Conservation (phyloP, 2,329 filamentous ascomycete species). For the Fusarium subtropicale region DNA sequence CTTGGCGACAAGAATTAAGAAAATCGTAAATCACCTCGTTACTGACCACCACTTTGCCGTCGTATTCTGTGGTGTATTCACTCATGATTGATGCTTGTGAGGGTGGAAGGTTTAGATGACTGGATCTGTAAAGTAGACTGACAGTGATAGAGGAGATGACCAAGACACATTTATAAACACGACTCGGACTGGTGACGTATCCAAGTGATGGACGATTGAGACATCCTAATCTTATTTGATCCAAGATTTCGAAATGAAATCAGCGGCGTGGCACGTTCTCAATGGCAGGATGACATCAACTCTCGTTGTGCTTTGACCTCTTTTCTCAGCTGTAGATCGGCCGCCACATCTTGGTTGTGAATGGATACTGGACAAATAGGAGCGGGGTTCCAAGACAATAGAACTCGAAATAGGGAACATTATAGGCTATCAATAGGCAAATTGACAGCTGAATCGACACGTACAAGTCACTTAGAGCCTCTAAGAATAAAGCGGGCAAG, state of each 20-base stretch:
- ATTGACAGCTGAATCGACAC: neutral
- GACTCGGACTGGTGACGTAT: neutral
- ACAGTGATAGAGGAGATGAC: neutral
- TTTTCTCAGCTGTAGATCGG: neutral
- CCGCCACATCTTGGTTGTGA: neutral
- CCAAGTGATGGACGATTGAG: neutral
- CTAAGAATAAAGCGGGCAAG: no score
- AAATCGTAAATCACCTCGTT: neutral
- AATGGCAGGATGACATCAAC: neutral
- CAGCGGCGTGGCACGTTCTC: neutral
- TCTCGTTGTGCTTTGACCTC: neutral
- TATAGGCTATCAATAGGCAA: neutral
- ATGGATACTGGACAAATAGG: neutral
- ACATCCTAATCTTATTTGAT: fast-evolving
- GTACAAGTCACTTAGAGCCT: neutral
- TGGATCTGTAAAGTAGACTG: no score
- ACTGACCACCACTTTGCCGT: neutral
- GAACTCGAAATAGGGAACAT: neutral
- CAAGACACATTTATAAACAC: neutral
- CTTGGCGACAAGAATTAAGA: neutral
- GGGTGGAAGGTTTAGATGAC: no score
- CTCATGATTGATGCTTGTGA: no score
- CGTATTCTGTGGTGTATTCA: neutral
- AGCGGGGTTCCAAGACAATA: neutral
- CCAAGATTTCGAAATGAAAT: neutral